Evolutionary conservation across 2,329 filamentous ascomycete genomes (phyloP), one percentile per base, ranked within the genome.

Genomic region (Lachnum nothofagi): DNA sequence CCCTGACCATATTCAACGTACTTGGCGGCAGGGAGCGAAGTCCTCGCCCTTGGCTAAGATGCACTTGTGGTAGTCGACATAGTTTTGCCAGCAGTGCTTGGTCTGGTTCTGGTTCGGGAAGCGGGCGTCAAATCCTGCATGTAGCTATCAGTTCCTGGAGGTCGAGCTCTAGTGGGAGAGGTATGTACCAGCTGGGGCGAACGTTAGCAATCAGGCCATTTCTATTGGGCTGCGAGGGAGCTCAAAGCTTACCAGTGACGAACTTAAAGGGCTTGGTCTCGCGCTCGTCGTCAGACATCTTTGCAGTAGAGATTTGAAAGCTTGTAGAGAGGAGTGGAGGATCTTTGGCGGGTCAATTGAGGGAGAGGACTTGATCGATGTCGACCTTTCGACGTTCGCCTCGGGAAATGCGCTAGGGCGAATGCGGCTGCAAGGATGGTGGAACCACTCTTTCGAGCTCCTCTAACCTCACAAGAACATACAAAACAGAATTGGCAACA

Each of bases 41-140:
- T 96, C 91, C 79, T 97, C 91, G 74, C 91, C 91, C 83, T 97
- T 97, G 75, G 91, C 91, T 70, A 85, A 78, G 74, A 96, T 90
- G 80, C 93, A 98, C 83, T 98, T 98, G 85, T 98, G 88, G 82
- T 98, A 97, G 75, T 98, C 93, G 78, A 98, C 93, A 77, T 98
- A 98, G 83, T 98, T 98, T 74, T 98, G 94, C 93, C 93, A 98
- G 88, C 93, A 98, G 83, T 98, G 91, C 86, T 96, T 96, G 76
- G 91, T 86, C 78, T 93, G 88, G 79, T 98, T 98, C 79, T 83
- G 78, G 80, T 98, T 95, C 68, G 93, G 93, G 79, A 97, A 98
- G 72, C 93, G 91, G 74, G 93, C 93, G 72, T 98, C 93, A 78
- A 94, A 95, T 79, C 93, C 93, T 96, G 65, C 58, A 42, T 23